Conservation (phyloP, 2,329 filamentous ascomycete species). For the Xylariaceae sp. region DNA sequence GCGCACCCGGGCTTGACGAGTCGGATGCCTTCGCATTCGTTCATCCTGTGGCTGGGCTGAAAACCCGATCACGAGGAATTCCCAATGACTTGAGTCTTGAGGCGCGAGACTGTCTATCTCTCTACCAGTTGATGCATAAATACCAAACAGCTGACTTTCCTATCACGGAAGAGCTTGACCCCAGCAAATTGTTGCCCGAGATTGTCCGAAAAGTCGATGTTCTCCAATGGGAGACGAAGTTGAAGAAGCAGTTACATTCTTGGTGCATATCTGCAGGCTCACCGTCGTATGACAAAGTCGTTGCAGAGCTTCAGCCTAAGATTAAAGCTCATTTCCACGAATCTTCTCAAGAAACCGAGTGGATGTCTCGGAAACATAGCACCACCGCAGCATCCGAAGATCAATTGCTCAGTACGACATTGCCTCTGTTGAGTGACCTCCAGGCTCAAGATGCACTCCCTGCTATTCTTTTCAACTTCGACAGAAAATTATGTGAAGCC, state of each 20-base stretch:
- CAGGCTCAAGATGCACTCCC: not conserved
- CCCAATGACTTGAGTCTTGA: not conserved
- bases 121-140: not conserved
- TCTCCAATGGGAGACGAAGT: not conserved
- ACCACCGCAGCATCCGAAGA: not conserved
- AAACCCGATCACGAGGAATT: not conserved
- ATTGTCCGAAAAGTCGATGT: not conserved
- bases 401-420: not conserved
- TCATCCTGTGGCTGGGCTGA: not conserved
- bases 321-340: too few relatives aligned
- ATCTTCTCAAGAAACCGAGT: not conserved
- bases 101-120: not conserved
- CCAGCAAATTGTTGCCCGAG: not conserved
- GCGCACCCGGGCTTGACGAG: slow-evolving; percentile 43
- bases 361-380: not conserved
- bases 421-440: not conserved
- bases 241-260: not conserved
- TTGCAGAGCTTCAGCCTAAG: not conserved
- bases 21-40: not conserved
- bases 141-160: not conserved
- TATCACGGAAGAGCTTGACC: not conserved
- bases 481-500: not conserved
- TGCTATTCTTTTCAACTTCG: slow-evolving; percentile 3
- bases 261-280: not conserved
- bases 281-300: slow-evolving; percentile 1